These are phyloP conservation scores for Nannochloropsis gaditana DNA, from an alignment of 108 stramenopile species.

Conservation along the genomic window DNA sequence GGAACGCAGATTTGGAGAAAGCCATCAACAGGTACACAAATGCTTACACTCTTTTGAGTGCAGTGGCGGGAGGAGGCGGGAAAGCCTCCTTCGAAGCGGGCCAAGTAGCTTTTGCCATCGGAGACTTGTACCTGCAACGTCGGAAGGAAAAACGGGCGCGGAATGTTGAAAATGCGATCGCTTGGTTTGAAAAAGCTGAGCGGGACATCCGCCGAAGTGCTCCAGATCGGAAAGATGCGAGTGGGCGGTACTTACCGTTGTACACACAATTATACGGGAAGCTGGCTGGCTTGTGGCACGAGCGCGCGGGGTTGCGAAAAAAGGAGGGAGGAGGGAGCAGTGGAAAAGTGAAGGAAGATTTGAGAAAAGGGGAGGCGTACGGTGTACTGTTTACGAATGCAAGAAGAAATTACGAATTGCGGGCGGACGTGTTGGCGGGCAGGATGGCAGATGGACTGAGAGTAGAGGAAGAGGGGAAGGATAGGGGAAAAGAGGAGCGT, in stretches of 20 bases:
- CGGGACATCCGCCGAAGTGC: not conserved
- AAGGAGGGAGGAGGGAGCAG: not conserved
- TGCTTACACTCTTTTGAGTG: not conserved
- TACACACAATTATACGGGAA: not conserved
- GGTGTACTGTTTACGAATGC: not conserved
- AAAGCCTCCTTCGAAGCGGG: not conserved
- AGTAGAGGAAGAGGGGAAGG: not conserved
- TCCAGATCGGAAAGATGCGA: not conserved
- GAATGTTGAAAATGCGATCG: not conserved
- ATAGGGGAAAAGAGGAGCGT: not conserved
- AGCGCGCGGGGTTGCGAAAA: not conserved
- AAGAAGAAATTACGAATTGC: not conserved
- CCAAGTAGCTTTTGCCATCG: slow-evolving; percentile 3
- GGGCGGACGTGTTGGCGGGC: not conserved
- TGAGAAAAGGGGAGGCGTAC: not conserved
- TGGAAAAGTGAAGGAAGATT: not conserved
- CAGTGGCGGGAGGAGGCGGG: not conserved
- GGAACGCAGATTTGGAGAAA: slow-evolving; percentile 4
- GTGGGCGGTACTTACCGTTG: not conserved
- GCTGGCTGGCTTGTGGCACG: not conserved
- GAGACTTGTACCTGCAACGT: not conserved
- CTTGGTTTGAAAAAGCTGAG: not conserved
- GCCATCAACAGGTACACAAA: slow-evolving; percentile 3
- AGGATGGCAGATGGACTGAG: not conserved
- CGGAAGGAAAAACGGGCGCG: not conserved